Evolutionary conservation across 257 asterid genomes (phyloP), one percentile per base, ranked within the genome.

Genomic region (Ocimum tenuiflorum): DNA sequence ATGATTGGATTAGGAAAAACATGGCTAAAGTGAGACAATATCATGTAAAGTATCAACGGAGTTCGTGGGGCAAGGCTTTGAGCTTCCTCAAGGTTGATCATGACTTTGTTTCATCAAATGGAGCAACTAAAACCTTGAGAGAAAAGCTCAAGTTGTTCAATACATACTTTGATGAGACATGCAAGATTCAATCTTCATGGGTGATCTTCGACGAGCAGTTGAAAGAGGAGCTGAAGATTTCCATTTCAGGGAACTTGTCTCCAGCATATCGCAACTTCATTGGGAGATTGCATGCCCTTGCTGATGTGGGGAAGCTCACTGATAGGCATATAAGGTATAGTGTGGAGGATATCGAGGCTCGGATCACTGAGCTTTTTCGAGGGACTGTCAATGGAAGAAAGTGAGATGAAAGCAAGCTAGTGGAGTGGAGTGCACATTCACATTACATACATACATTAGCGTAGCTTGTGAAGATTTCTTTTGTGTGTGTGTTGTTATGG

Each of bases 1-100:
- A 86, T 31, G 91, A 88, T 63, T 91, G 98, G 98, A 75, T 85
- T 14, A 62, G 86, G 66, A 88, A 88, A 66, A 86, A 83, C 67
- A 47, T 78, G 6, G 85, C 95, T 0, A 88, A 88, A 77, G 78
- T 88, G 2, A 83, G 83, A 70, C 96, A 85, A 65, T 76, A 78
- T 76, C 95, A 79, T 39, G 79, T 68, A 35, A 85, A 67, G 69
- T 91, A 91, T 65, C 95, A 82, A 18, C 71, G 95, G 56, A 85
- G 95, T 50, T 82, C 88, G 0, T 91, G 98, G 98, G 78, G 87
- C 43, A 85, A 85, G 75, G 80, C 85, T 36, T 67, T 86, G 76
- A 91, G 81, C 27, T 85, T 69, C 47, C 67, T 88, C 33, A 86
- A 81, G 81, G 69, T 81, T 4, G 96, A 85, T 48, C 13, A 77